Base-by-base conservation (phyloP, 1,284 basidiomycete genomes). In the Rhodotorula sp. region DNA sequence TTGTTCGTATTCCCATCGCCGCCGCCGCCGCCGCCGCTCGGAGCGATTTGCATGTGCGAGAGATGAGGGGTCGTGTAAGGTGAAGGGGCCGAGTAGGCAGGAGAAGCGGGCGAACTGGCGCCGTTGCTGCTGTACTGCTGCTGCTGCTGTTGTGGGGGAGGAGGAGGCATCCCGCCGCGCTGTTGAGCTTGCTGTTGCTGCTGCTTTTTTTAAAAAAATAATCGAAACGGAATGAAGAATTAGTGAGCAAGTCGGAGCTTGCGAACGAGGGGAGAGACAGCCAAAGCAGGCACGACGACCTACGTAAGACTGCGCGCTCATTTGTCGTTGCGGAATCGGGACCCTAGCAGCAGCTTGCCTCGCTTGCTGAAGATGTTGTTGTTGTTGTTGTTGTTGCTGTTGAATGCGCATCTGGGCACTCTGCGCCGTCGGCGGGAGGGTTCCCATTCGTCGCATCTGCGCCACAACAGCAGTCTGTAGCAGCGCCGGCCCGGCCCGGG, bases 371-470 rank as follows among this genome's bases (percentile, higher is more conserved):
- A 62, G 45, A n/a, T 51, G 33, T 33, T 30, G 62, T 15, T 29
- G 54, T 4, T 55, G 33, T 10, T 33, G 62, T 54, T 68, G 70
- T 60, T 68, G 70, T 29, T 58, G 62, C 20, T 54, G 55, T 14
- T 60, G 64, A 1, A 48, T 54, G 7, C 64, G 60, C 37, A 56
- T 53, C 55, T 62, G 64, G 0, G 45, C 29, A 29, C 48, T 64
- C 44, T 68, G 66, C 33, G 60, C 26, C n/a, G 60, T 51, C 8
- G 72, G 69, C 33, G 72, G 69, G 7, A 73, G 57, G 14, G 69
- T 69, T 3, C 72, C 72, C 63, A 73, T 66, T 15, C 72, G 45
- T 14, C 72, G 63, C 72, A 73, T 67, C 49, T 69, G 69, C 20
- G 63, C 71, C 10, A 68, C 63, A 30, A 73, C 63, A 18, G 69